phyloP scores from a whole-genome alignment of 1,284 basidiomycete species.

The Malassezia arunalokei region DNA sequence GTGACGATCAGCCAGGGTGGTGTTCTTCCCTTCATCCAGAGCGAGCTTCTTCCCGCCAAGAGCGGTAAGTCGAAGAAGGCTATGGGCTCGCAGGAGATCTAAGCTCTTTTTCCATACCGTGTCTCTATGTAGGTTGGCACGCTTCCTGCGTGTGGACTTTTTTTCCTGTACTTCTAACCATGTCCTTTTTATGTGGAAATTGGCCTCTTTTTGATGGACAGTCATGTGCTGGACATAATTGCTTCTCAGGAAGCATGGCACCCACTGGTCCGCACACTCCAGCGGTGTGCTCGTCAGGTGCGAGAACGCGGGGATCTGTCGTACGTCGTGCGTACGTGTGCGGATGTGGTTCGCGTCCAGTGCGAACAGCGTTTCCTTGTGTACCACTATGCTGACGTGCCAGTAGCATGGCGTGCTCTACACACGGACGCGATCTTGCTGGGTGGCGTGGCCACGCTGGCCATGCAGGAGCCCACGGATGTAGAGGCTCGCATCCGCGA shows the following conservation, averaged over 20 bases:
- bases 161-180: slow-evolving; percentile 16
- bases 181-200: slow-evolving; percentile 1
- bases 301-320: background rate
- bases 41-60: slow-evolving; percentile 61
- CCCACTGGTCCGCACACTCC: background rate
- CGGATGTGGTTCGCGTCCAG: background rate
- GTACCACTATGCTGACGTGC: background rate
- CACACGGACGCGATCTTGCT: background rate
- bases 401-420: background rate
- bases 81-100: slow-evolving; percentile 44
- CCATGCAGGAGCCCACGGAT: background rate
- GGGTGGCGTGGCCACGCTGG: background rate
- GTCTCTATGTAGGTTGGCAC: background rate
- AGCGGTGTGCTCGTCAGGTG: background rate
- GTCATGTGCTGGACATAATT: background rate
- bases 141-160: slow-evolving; percentile 5
- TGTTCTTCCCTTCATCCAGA: slow-evolving; percentile 59
- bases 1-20: slow-evolving; percentile 83
- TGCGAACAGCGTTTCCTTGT: slow-evolving; percentile 2
- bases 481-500: background rate
- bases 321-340: background rate
- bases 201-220: background rate
- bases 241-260: background rate
- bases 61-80: slow-evolving; percentile 51
- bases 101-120: slow-evolving; percentile 13